Conservation (phyloP, 1,284 basidiomycete genomes). For the Cystobasidium slooffiae region DNA sequence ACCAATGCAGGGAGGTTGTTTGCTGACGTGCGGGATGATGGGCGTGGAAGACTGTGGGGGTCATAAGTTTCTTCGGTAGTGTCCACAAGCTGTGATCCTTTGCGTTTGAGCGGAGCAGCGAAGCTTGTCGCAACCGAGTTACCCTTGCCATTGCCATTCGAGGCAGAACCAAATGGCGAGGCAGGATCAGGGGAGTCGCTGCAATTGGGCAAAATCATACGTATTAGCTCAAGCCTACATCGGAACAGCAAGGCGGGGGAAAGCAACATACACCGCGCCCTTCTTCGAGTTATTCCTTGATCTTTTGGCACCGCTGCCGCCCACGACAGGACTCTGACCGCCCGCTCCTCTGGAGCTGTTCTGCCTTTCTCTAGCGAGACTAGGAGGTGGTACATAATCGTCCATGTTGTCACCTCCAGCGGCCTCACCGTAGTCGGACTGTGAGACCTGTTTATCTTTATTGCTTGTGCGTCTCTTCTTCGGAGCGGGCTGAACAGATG, state of each 20-base stretch:
- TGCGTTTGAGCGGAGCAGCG: constrained; percentile 25
- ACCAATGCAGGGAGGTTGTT: constrained; percentile 15
- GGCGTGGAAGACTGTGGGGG: background rate
- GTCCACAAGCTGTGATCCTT: constrained; percentile 25
- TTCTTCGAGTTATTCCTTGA: constrained; percentile 30
- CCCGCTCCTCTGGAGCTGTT: constrained; percentile 22
- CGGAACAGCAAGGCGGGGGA: background rate
- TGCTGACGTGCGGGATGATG: constrained; percentile 9
- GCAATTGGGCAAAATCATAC: background rate
- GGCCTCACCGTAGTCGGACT: constrained; percentile 21
- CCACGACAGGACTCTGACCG: constrained; percentile 27
- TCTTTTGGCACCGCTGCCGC: background rate
- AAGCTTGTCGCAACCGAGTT: constrained; percentile 17
- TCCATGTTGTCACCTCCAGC: constrained; percentile 6
- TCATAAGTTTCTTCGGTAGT: constrained; percentile 12
- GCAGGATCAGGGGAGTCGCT: constrained; percentile 34
- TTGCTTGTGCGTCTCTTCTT: constrained; percentile 30
- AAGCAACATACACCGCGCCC: constrained; percentile 15
- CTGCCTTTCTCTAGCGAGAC: constrained; percentile 28
- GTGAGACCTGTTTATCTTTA: constrained; percentile 31
- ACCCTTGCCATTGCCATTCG: constrained; percentile 29
- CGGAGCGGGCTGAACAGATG: background rate
- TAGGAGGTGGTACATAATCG: constrained; percentile 26
- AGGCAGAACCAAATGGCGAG: constrained; percentile 7
- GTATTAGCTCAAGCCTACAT: background rate